phyloP scores from a whole-genome alignment of 2,329 filamentous ascomycete species.

The Fusarium lyarnte region DNA sequence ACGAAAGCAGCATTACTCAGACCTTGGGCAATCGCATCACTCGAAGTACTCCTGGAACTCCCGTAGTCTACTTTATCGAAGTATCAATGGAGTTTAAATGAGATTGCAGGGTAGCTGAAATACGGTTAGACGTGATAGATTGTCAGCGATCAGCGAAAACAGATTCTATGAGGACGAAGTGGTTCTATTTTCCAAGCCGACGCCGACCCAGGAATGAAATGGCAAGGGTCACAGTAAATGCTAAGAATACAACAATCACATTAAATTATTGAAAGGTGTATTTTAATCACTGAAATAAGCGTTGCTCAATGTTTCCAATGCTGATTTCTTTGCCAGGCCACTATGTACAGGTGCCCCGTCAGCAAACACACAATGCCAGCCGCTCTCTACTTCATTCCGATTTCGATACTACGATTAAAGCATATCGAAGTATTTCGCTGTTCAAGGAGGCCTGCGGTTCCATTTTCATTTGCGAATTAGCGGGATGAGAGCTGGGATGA shows the following conservation, averaged over 20 bases:
- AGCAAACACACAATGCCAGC: not conserved
- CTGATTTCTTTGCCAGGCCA: not conserved
- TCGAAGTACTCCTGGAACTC: not conserved
- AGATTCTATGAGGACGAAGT: not conserved
- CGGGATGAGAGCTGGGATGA: not conserved
- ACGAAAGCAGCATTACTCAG: too few relatives aligned
- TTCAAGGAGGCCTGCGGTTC: rapidly evolving
- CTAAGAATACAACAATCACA: not conserved
- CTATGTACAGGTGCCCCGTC: not conserved
- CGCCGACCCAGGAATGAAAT: not conserved
- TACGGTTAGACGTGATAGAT: not conserved
- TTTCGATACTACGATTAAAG: not conserved
- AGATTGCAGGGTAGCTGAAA: not conserved
- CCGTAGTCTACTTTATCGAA: rapidly evolving
- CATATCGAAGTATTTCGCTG: rapidly evolving
- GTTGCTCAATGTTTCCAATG: not conserved
- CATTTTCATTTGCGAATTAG: not conserved
- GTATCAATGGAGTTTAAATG: rapidly evolving
- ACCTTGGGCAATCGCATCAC: not conserved
- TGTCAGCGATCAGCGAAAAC: not conserved
- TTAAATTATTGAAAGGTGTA: not conserved
- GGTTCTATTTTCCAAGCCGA: not conserved
- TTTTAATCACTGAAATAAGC: rapidly evolving
- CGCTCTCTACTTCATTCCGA: not conserved
- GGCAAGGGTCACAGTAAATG: not conserved